phyloP scores from a whole-genome alignment of 805 yeast genomes.

The Starmerella tilneyi region DNA sequence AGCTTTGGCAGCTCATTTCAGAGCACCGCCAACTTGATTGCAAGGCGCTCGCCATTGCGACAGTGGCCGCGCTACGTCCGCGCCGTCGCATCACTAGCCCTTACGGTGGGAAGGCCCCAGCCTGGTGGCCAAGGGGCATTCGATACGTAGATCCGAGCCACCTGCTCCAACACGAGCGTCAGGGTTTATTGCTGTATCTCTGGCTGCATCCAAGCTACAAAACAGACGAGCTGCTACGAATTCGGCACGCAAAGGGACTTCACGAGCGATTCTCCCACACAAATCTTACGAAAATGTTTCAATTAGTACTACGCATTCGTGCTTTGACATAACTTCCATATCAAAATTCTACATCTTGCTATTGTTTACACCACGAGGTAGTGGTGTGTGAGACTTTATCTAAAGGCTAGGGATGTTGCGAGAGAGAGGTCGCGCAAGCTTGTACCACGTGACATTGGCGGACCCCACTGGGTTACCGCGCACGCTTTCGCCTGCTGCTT shows the following conservation, averaged over 20 bases:
- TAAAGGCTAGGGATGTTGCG: too few species aligned
- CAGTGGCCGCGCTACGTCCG: background rate
- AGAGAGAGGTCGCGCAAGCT: too few species aligned
- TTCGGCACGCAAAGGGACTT: background rate
- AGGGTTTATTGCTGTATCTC: background rate
- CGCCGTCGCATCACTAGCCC: background rate
- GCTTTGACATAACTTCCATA: too few species aligned
- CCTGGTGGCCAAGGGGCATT: slow-evolving; percentile 8
- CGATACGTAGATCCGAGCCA: slow-evolving; percentile 6
- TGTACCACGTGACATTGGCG: too few species aligned
- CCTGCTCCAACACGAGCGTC: background rate
- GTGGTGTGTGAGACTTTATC: too few species aligned
- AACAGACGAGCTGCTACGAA: background rate
- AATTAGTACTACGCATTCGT: too few species aligned
- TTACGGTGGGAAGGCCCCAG: background rate
- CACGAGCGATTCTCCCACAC: background rate
- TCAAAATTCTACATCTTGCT: too few species aligned
- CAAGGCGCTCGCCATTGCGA: background rate
- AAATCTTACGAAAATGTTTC: too few species aligned
- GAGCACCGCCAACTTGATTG: background rate
- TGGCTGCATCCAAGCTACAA: background rate
- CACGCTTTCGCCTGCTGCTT: too few species aligned
- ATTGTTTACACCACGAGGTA: too few species aligned
- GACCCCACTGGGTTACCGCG: too few species aligned
- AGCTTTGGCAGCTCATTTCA: background rate